Base-by-base conservation (phyloP, 2,329 filamentous ascomycete species). In the Cercospora zeina region DNA sequence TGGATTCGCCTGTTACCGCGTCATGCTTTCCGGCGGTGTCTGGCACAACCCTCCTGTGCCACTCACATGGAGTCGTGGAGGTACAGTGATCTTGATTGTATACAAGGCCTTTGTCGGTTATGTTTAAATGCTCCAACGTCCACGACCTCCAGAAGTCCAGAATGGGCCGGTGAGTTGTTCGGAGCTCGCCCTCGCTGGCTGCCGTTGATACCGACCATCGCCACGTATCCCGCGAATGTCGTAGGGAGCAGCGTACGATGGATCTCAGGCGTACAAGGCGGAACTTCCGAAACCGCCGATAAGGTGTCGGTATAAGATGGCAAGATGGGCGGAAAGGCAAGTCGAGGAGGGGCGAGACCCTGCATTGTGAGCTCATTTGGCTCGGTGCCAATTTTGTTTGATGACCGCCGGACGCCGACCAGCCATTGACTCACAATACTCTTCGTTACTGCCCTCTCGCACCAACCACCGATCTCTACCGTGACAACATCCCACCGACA, bases 361-460 rank as follows among this genome's bases (percentile, higher is more conserved):
- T 53, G 49, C 49, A 53, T 53, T 30, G 49, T 53, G 49, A 53
- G 27, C 49, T 53, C 49, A 53, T 53, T 24, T 47, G 31, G 8
- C 49, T 53, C 49, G 16, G 10, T 21, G 11, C 49, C 27, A 53
- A 33, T 53, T 53, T 53, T 31, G 27, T 33, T 53, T 14, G n/a
- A 33, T 16, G 49, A 31, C 49, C 13, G 49, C 27, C 49, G 31
- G 27, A 53, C 49, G 31, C 49, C 49, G 27, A 34, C 24, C 49
- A 34, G 49, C 49, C 49, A 53, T 53, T 53, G 49, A 53, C n/a
- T 53, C 49, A 53, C 31, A 34, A 47, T 19, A 47, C 42, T 47
- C 21, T 47, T 47, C 24, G 19, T 7, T 47, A 19, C 42, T 14
- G 24, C 13, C 19, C 42, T 27, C 42, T 47, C 42, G n/a, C 16